These are phyloP conservation scores for Protomyces pachydermus DNA, from an alignment of 1,139 yeast genomes.

Conservation along the genomic window DNA sequence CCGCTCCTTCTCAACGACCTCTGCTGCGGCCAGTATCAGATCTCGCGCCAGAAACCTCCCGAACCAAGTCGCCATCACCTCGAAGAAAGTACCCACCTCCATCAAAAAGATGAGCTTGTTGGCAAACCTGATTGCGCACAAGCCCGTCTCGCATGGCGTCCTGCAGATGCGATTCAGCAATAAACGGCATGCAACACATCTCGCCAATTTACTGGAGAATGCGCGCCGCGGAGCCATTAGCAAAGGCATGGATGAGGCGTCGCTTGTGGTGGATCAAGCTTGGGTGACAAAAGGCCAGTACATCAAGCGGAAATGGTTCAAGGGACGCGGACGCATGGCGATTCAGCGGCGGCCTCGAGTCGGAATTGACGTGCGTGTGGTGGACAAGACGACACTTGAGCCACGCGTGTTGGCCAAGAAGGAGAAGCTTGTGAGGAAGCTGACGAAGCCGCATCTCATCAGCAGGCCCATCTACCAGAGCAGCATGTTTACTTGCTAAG, in stretches of 20 bases:
- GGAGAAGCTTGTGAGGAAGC: slow-evolving; percentile 11
- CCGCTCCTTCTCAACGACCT: not conserved
- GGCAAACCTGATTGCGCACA: slow-evolving; percentile 29
- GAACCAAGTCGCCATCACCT: slow-evolving; percentile 15
- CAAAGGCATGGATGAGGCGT: slow-evolving; percentile 24
- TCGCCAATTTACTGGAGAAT: slow-evolving; percentile 23
- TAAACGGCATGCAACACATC: slow-evolving; percentile 27
- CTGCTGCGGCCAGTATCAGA: not conserved
- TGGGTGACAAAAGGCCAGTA: slow-evolving; percentile 30
- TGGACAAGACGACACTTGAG: slow-evolving; percentile 26
- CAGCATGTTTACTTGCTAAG: slow-evolving; percentile 14
- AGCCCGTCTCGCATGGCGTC: slow-evolving; percentile 29
- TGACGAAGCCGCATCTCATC: slow-evolving; percentile 5
- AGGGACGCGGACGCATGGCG: slow-evolving; percentile 29
- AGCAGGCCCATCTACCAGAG: slow-evolving; percentile 16
- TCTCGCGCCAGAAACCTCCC: not conserved
- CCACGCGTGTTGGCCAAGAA: slow-evolving; percentile 22
- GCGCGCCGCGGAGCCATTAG: slow-evolving; percentile 28
- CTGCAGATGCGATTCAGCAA: slow-evolving; percentile 30
- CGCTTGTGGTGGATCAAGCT: slow-evolving; percentile 29
- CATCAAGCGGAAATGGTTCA: slow-evolving; percentile 25
- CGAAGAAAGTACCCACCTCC: slow-evolving; percentile 27
- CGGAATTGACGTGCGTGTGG: slow-evolving; percentile 27
- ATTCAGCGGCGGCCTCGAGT: slow-evolving; percentile 27
- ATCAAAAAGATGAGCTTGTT: slow-evolving; percentile 28